Percentiles rank a stretch among this genome's conserved stretches.
Conservation (phyloP, 164 flowering plant genomes). For the Magnolia sinica region DNA sequence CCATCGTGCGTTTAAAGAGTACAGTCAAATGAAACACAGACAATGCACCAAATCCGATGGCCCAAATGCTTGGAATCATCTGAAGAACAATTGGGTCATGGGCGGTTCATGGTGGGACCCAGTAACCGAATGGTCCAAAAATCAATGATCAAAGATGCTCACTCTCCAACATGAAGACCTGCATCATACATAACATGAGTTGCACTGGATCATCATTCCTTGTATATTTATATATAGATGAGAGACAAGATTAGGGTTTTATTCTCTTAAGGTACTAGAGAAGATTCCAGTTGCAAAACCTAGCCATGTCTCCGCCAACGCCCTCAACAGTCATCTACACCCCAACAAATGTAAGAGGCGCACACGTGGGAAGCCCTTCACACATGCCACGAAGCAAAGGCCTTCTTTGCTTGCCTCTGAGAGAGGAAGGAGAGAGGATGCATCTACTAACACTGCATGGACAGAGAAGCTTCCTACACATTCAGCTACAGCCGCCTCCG, state of each 20-base stretch:
- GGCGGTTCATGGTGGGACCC: not conserved
- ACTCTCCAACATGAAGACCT: not conserved
- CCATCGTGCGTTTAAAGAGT: too few relatives aligned
- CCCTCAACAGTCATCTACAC: not conserved
- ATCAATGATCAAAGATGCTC: not conserved
- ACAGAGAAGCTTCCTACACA: not conserved
- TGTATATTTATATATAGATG: not conserved
- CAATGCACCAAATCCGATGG: not conserved
- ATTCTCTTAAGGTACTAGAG: not conserved
- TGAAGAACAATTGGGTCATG: not conserved
- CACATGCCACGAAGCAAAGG: not conserved
- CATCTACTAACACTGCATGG: not conserved
- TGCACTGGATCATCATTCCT: not conserved
- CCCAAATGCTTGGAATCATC: not conserved
- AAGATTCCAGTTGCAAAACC: not conserved
- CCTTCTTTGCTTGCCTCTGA: not conserved
- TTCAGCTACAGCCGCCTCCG: conserved; percentile 48
- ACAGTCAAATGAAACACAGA: not conserved
- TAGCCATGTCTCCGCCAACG: not conserved
- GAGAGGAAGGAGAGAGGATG: not conserved
- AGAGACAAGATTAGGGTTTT: not conserved
- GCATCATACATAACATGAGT: not conserved
- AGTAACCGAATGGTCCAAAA: not conserved
- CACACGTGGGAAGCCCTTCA: not conserved
- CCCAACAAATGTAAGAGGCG: not conserved